Evolutionary conservation across 2,329 filamentous ascomycete genomes (phyloP), one percentile per base, ranked within the genome.

Genomic region (Aspergillus uvarum): DNA sequence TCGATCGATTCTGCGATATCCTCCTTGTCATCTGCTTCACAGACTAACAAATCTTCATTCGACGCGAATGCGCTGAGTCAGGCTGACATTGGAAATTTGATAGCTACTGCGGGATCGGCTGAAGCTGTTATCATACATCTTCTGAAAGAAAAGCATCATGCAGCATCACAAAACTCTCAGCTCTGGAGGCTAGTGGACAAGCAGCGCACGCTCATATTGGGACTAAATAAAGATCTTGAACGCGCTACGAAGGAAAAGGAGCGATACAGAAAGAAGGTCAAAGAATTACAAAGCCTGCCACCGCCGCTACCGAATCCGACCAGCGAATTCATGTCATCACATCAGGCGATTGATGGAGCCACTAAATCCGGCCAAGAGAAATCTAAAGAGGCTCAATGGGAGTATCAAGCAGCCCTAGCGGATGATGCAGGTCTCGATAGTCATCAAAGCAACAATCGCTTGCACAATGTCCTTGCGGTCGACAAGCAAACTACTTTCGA

Each of bases 161-260:
- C 92, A 57, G 86, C 91, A 5, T 89, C 91, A 67, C 95, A 98
- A 72, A 98, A 98, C 73, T 83, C 88, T 19, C 94, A 99, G 74
- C 79, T 99, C 69, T 99, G 95, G 95, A 89, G 92, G 54, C 80
- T 99, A 51, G 92, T 99, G 53, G 94, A 98, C 75, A 98, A 99
- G 79, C 95, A 99, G 76, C 85, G 94, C 63, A 87, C 92, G 16
- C 93, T 99, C 87, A 92, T 99, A 57, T 77, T 96, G 21, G 94
- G 93, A 7, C 82, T 99, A 63, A 97, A 98, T 72, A 96, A 95
- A 75, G 95, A 99, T 73, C 81, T 99, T 12, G 94, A 98, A 76
- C 87, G 91, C 55, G 88, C 93, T 1, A 77, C 96, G 65, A 96
- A 96, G 73, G 95, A 98, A 67, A 97, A 97, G 77, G 94, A 98